These are phyloP conservation scores for Corymbia citriodora DNA, from an alignment of 441 rosid genomes.

Conservation along the genomic window DNA sequence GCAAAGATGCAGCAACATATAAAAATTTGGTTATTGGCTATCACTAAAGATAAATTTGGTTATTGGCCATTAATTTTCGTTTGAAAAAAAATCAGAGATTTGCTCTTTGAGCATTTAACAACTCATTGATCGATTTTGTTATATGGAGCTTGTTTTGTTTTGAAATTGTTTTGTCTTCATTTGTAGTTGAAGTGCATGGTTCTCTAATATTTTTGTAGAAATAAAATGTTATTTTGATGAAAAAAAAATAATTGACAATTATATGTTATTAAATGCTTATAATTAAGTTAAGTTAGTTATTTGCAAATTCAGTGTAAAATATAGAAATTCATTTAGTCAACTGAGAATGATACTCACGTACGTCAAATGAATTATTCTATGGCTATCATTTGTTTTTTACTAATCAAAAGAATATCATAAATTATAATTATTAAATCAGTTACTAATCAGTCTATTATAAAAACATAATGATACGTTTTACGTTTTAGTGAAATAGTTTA, in stretches of 20 bases:
- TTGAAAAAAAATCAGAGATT: not conserved
- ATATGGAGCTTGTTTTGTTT: not conserved
- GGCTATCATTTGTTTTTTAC: not conserved
- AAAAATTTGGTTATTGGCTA: not conserved
- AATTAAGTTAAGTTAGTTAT: not conserved
- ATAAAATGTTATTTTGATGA: not conserved
- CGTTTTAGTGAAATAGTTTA: not conserved
- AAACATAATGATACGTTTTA: not conserved
- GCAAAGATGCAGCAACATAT: not conserved
- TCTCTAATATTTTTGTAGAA: not conserved
- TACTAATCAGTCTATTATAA: not conserved
- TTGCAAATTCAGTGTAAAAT: not conserved
- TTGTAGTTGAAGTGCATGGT: not conserved
- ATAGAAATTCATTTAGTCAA: not conserved
- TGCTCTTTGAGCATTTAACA: not conserved
- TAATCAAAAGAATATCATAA: not conserved
- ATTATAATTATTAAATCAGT: not conserved
- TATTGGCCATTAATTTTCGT: rapidly evolving
- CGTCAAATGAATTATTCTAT: not conserved
- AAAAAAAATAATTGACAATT: not conserved
- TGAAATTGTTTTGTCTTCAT: not conserved
- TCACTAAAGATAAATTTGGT: rapidly evolving
- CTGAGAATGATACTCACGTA: not conserved
- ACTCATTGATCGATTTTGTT: not conserved
- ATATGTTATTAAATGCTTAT: not conserved